A percentile compares a stretch with the other conserved stretches of the same genome.
Conservation (phyloP, 73 alveolate genomes). For the Paramecium caudatum region DNA sequence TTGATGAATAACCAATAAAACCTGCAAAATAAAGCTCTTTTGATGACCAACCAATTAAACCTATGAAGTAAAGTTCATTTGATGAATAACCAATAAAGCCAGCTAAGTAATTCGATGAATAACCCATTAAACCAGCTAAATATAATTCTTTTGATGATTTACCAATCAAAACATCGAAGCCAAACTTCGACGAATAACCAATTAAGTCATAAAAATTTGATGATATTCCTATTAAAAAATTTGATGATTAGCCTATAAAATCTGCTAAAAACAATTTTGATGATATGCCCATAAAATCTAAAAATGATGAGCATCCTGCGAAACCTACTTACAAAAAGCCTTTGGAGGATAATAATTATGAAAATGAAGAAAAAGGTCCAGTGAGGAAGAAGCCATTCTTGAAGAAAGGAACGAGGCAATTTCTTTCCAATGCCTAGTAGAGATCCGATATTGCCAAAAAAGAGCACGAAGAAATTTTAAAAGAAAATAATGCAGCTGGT, state of each 20-base stretch:
- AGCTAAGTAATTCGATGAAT: conserved; percentile 33
- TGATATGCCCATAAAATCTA: conserved; percentile 37
- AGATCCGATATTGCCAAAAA: conserved; percentile 74
- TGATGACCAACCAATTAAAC: background rate
- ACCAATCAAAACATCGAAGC: background rate
- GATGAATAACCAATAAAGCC: conserved; percentile 72
- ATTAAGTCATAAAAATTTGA: background rate
- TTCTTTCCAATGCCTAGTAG: conserved; percentile 69
- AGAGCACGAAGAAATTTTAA: conserved; percentile 65
- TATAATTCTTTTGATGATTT: background rate
- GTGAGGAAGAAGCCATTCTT: conserved; percentile 39
- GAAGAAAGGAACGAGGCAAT: conserved; percentile 72
- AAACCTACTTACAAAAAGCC: conserved; percentile 23
- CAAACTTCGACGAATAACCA: background rate
- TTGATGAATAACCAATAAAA: conserved; percentile 28
- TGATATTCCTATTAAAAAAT: background rate
- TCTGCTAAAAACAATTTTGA: conserved; percentile 45
- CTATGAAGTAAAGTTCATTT: background rate
- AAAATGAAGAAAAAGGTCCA: background rate
- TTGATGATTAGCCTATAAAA: conserved; percentile 64
- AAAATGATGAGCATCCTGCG: conserved; percentile 38
- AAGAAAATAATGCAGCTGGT: conserved; percentile 54
- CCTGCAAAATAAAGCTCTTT: background rate
- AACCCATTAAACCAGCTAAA: background rate
- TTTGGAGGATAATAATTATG: conserved; percentile 25